Conservation (phyloP, 306 rosid species). For the Dicorynia guianensis region DNA sequence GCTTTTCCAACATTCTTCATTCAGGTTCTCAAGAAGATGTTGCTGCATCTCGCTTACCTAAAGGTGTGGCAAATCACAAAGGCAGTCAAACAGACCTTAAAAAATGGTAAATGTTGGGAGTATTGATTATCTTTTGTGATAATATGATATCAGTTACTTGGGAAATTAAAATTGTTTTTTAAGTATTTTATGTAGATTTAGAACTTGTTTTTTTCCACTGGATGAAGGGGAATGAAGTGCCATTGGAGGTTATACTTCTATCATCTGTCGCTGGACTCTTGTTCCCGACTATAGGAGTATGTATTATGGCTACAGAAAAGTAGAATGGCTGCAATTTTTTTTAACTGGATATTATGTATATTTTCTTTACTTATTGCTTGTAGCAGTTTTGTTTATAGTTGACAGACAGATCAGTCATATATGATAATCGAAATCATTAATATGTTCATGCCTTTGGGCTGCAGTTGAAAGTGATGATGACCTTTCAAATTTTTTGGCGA, state of each 20-base stretch:
- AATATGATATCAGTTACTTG: constrained; percentile 22
- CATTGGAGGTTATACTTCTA: constrained; percentile 33
- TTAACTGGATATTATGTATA: constrained; percentile 31
- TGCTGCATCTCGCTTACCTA: constrained; percentile 46
- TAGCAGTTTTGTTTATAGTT: no score
- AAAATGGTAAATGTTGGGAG: constrained; percentile 48
- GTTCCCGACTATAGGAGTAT: constrained; percentile 16
- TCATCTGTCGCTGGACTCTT: not conserved
- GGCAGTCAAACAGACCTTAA: constrained; percentile 39
- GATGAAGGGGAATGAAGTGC: constrained; percentile 32
- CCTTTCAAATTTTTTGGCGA: no score
- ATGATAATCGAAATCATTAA: no score
- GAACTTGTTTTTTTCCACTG: not conserved
- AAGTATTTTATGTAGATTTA: not conserved
- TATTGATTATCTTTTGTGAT: not conserved
- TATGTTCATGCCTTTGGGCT: no score
- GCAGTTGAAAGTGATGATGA: no score
- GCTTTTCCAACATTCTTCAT: constrained; percentile 69
- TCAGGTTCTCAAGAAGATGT: constrained; percentile 67
- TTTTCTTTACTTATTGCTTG: not conserved
- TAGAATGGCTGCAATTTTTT: constrained; percentile 26
- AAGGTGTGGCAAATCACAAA: constrained; percentile 43
- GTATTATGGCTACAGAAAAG: constrained; percentile 21
- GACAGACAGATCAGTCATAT: no score
- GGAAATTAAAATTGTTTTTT: not conserved